Evolutionary conservation across 306 rosid genomes (phyloP), one percentile per base, ranked within the genome.

Genomic region (Acacia confusa): DNA sequence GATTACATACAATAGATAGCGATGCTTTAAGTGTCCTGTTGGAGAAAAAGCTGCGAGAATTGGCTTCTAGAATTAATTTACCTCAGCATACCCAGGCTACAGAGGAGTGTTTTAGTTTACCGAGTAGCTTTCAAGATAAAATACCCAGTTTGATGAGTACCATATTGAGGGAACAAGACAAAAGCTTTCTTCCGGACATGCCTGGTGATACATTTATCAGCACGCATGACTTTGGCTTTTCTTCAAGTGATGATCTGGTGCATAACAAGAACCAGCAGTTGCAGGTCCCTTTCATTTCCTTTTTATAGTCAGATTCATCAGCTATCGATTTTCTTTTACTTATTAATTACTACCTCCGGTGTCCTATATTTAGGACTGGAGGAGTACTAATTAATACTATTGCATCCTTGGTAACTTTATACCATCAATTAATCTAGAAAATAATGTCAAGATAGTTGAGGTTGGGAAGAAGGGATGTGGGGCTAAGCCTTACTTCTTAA

Each of bases 41-140:
- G 91, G 98, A 93, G 77, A 87, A 89, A 90, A 96, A 92, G 79
- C 92, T 96, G 72, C 94, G 89, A 73, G 99, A 93, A 79, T 83
- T 93, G 84, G 67, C 94, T 53, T 82, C 84, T 79, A 90, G 85
- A 85, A 88, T 96, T 58, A 88, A 85, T 85, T 67, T 84, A 67
- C 82, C 97, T 77, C 90, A 84, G 20, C 74, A 75, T 61, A 84
- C 86, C 85, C 71, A 78, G 79, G 78, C 74, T 44, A 69, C 84
- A 71, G 98, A 89, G 63, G 88, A 75, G 48, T 76, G 79, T 52
- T 85, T 89, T 79, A 75, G 88, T 89, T 80, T 84, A 63, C 82
- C 48, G 5, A 83, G 86, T 73, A 76, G 82, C 70, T 86, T 84
- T 63, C 86, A 77, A 80, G 90, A 88, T 75, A 75, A 80, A 45